Base-by-base conservation (phyloP, 2,329 filamentous ascomycete genomes). In the Aspergillus ruber region DNA sequence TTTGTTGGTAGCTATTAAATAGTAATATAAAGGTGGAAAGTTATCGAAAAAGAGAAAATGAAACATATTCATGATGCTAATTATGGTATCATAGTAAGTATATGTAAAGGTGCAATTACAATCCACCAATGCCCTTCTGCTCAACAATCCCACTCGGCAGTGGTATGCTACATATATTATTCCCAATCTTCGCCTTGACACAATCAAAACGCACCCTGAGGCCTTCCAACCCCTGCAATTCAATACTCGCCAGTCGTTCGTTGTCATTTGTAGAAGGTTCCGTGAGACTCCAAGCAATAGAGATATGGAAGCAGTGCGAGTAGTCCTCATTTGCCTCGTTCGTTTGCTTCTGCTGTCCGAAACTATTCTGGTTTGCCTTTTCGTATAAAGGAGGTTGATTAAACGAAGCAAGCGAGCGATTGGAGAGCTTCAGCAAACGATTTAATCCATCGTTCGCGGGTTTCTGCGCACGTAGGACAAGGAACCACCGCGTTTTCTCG, bases 281-380 rank as follows among this genome's bases (percentile, higher is more conserved):
- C 8, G 74, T 67, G 52, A 91, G 75, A 1, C 80, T 85, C 93
- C 91, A 97, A 0, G 85, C 93, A 47, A 98, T 81, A 41, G 90
- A 95, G 50, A 97, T 73, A 67, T 98, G 93, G 61, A 96, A 96
- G 18, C 79, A 81, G 43, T 75, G 66, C 4, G 77, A 76, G 46
- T 66, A 65, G 56, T 81, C 75, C 29, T 59, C 47, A 56, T 15
- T 23, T 27, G 25, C 25, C 38, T 10, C 25, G 44, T 15, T 17
- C 17, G 10, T 12, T 10, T 36, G 33, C 15, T 35, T 6, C 2
- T 9, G 36, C 36, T 10, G 36, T 21, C 36, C 10, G 3, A 17
- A 18, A 39, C 9, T 3, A 18, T 5, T 29, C 13, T 13, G 39
- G 29, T 36, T 15, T 15, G 33, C 15, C n/a, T 18, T 48, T 43